These are phyloP conservation scores for Sextonia rubra DNA, from an alignment of 164 flowering plant species.

Conservation along the genomic window DNA sequence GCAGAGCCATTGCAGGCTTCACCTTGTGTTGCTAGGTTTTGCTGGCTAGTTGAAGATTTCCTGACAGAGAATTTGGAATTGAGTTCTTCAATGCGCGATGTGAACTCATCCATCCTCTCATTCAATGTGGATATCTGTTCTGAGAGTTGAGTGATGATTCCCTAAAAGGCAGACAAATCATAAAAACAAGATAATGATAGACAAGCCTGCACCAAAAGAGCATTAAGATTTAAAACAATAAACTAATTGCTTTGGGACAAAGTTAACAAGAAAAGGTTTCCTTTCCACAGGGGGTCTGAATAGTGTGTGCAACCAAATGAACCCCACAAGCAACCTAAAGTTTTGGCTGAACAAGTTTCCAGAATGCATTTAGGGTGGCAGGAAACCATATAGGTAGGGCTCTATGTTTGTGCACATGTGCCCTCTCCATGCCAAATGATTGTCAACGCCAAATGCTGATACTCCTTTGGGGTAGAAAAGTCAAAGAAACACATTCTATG, in stretches of 20 bases:
- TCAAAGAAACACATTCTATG: background rate
- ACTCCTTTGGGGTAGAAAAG: background rate
- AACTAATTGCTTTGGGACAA: background rate
- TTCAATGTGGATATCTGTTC: slow-evolving; percentile 84
- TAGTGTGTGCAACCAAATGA: background rate
- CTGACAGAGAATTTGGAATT: slow-evolving; percentile 54
- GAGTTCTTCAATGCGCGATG: slow-evolving; percentile 72
- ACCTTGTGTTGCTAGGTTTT: slow-evolving; percentile 49
- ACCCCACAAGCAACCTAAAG: background rate
- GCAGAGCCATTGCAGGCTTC: slow-evolving; percentile 82
- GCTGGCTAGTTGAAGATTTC: slow-evolving; percentile 50
- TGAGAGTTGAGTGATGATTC: slow-evolving; percentile 66
- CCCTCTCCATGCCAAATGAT: background rate
- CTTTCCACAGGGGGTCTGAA: background rate
- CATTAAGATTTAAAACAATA: background rate
- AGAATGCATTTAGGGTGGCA: background rate
- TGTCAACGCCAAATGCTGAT: background rate
- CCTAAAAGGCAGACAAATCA: slow-evolving; percentile 37
- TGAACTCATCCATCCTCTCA: slow-evolving; percentile 92
- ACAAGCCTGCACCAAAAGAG: background rate
- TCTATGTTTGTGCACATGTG: background rate
- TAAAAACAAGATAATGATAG: background rate
- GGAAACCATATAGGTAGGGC: background rate
- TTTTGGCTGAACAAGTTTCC: background rate
- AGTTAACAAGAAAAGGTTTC: background rate